These are phyloP conservation scores for Suillus tomentosus DNA, from an alignment of 768 basidiomycete genomes.

Conservation along the genomic window DNA sequence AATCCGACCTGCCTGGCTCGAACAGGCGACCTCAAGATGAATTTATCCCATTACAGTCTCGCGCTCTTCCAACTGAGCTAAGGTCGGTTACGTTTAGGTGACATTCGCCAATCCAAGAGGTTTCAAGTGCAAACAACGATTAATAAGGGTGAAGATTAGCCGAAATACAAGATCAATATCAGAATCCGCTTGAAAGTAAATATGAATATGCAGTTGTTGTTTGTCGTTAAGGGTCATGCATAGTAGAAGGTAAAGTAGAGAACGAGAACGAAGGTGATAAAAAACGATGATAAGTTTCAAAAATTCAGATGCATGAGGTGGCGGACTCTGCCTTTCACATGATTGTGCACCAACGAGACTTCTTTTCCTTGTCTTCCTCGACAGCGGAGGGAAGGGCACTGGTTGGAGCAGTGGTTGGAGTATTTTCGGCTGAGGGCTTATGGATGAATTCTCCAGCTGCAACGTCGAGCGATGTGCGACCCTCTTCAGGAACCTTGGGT, in stretches of 20 bases:
- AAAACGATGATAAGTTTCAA: constrained; percentile 8
- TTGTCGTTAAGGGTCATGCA: constrained; percentile 7
- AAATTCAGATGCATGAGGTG: constrained; percentile 18
- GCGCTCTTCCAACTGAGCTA: constrained; percentile 55
- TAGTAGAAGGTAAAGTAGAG: constrained; percentile 1
- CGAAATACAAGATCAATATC: constrained; percentile 6
- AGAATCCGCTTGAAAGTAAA: constrained; percentile 9
- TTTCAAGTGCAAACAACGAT: not conserved
- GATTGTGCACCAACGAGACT: constrained; percentile 20
- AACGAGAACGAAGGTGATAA: constrained; percentile 6
- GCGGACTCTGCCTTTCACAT: constrained; percentile 15
- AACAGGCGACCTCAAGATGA: constrained; percentile 49
- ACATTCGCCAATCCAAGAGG: not conserved
- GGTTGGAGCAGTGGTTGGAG: constrained; percentile 12
- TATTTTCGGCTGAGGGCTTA: constrained; percentile 6
- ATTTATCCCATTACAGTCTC: constrained; percentile 42
- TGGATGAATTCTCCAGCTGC: constrained; percentile 50
- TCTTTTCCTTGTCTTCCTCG: constrained; percentile 19
- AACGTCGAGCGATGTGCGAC: constrained; percentile 49
- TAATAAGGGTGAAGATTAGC: constrained; percentile 6
- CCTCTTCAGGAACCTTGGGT: constrained; percentile 41
- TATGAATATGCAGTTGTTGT: constrained; percentile 13
- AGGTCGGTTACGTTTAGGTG: constrained; percentile 16
- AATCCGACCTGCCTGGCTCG: constrained; percentile 43
- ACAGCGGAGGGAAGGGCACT: constrained; percentile 15